A percentile compares a stretch with the other conserved stretches of the same genome.
Conservation (phyloP, 1,284 basidiomycete species). For the Malassezia yamatoensis region DNA sequence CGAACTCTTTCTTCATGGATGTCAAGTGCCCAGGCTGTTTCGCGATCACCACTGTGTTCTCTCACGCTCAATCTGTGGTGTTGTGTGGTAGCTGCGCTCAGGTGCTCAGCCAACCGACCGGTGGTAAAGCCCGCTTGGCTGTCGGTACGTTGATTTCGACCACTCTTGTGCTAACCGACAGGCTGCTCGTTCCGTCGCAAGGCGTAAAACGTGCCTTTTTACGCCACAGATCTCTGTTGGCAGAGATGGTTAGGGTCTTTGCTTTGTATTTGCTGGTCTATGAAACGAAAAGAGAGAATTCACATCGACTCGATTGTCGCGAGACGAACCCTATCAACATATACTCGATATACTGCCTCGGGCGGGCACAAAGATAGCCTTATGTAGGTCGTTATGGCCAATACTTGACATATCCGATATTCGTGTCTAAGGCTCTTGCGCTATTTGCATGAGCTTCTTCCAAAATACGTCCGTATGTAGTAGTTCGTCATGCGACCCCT, state of each 20-base stretch:
- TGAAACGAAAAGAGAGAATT: no score
- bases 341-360: conserved; percentile 4
- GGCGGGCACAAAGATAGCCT: conserved; percentile 5
- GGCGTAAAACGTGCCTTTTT: conserved; percentile 22
- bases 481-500: conserved; percentile 2
- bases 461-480: background rate
- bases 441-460: background rate
- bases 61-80: conserved; percentile 86
- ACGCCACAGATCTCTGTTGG: background rate
- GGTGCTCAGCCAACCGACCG: conserved; percentile 94
- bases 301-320: no score
- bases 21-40: conserved; percentile 98
- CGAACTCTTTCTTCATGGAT: conserved; percentile 84
- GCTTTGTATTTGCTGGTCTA: no score
- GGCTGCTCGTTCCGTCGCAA: conserved; percentile 45
- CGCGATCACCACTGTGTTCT: conserved; percentile 88
- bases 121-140: conserved; percentile 94
- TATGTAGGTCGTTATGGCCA: conserved; percentile 5
- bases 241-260: no score
- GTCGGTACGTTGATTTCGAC: conserved; percentile 62
- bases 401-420: background rate
- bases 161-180: conserved; percentile 5
- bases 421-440: background rate
- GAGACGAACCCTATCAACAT: background rate
- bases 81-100: conserved; percentile 84